Conservation (phyloP, 2,329 filamentous ascomycete species). For the Juglanconis oblonga region DNA sequence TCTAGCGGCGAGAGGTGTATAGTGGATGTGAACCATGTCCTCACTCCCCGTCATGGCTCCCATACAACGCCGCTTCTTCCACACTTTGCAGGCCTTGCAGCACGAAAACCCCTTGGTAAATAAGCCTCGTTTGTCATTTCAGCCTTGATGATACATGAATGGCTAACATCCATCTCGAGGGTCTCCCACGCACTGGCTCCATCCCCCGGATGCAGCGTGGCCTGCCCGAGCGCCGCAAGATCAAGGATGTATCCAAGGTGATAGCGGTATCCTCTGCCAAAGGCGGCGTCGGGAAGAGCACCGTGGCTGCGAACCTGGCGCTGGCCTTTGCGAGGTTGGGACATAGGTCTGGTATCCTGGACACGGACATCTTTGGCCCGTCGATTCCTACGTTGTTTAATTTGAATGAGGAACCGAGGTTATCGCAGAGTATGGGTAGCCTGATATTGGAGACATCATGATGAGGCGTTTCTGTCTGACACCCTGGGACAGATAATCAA, state of each 20-base stretch:
- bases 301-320: constrained; percentile 84
- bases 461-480: background rate
- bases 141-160: background rate
- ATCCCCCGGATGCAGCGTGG: constrained; percentile 77
- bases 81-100: constrained; percentile 47
- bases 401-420: constrained; percentile 72
- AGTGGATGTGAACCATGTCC: background rate
- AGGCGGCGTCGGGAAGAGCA: constrained; percentile 97
- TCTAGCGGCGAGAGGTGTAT: no score
- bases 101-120: constrained; percentile 88
- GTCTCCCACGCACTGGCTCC: constrained; percentile 74
- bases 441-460: background rate
- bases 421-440: constrained; percentile 64
- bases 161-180: constrained; percentile 48
- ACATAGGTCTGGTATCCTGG: constrained; percentile 80
- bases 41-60: constrained; percentile 12
- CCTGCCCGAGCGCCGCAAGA: constrained; percentile 75
- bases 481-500: constrained; percentile 60
- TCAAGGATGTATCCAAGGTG: constrained; percentile 84
- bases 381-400: constrained; percentile 89
- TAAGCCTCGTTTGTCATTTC: constrained; percentile 20
- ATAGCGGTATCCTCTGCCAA: constrained; percentile 97
- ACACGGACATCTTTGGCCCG: constrained; percentile 95
- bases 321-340: constrained; percentile 81
- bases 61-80: constrained; percentile 39